Evolutionary conservation across 345 rosid species (phyloP).

Genomic region (Gossypium herbaceum): DNA sequence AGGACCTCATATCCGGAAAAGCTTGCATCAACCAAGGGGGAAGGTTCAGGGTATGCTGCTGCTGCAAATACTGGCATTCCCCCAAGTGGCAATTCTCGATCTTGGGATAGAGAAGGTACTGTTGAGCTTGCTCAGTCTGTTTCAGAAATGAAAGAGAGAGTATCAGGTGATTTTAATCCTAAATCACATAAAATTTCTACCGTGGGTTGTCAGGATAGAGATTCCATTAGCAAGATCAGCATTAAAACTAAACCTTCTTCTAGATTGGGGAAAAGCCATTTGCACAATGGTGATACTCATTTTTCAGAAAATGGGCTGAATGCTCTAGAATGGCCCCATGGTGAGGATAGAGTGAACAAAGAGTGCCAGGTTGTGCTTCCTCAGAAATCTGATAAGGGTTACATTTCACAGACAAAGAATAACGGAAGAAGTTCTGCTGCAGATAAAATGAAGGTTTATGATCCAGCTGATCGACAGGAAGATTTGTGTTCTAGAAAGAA

Average conservation of each 20-base stretch:
- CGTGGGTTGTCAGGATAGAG: slow-evolving; percentile 2
- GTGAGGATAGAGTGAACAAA: slow-evolving; percentile 18
- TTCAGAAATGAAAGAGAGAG: slow-evolving; percentile 24
- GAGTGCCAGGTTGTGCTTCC: slow-evolving; percentile 12
- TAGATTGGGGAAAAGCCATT: slow-evolving; percentile 14
- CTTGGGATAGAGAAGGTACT: slow-evolving; percentile 21
- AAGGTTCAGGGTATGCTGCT: slow-evolving; percentile 12
- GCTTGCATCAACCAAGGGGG: slow-evolving; percentile 24
- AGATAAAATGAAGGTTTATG: slow-evolving; percentile 23
- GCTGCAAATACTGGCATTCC: slow-evolving; percentile 15
- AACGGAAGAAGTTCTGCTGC: slow-evolving; percentile 20
- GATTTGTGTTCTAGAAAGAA: slow-evolving; percentile 23
- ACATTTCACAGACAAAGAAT: slow-evolving; percentile 20
- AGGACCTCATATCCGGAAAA: slow-evolving; percentile 32
- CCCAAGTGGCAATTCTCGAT: slow-evolving; percentile 20
- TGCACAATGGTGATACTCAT: slow-evolving; percentile 18
- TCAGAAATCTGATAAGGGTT: slow-evolving; percentile 17
- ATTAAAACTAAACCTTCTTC: slow-evolving; percentile 21
- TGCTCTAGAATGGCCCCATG: slow-evolving; percentile 10
- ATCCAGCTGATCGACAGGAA: slow-evolving; percentile 17
- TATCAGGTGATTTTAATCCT: slow-evolving; percentile 13
- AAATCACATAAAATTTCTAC: slow-evolving; percentile 16
- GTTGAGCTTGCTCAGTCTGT: slow-evolving; percentile 18
- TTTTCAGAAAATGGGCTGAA: slow-evolving; percentile 7
- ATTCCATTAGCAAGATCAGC: slow-evolving; percentile 10